Evolutionary conservation across 805 yeast genomes (phyloP).

Genomic region (Saturnispora bothae): DNA sequence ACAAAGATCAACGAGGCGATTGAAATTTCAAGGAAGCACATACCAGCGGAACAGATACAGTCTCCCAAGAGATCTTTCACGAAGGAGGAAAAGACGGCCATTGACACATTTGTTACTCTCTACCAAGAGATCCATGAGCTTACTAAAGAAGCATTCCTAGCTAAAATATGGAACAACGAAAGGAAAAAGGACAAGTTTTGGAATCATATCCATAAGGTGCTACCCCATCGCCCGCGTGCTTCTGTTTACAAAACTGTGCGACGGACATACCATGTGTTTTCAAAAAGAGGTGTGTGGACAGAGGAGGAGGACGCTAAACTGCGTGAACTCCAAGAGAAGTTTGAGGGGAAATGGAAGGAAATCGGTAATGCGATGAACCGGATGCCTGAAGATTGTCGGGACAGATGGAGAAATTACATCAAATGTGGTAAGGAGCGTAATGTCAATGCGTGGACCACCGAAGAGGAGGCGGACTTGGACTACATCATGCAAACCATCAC

Average conservation of each 20-base stretch:
- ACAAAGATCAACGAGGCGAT: not conserved
- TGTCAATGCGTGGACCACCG: slow-evolving; percentile 71
- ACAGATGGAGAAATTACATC: slow-evolving; percentile 90
- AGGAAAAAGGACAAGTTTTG: slow-evolving; percentile 83
- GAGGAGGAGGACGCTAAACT: slow-evolving; percentile 66
- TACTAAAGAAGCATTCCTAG: slow-evolving; percentile 61
- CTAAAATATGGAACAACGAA: slow-evolving; percentile 78
- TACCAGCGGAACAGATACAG: slow-evolving; percentile 35
- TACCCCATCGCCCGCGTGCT: slow-evolving; percentile 81
- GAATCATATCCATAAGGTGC: slow-evolving; percentile 68
- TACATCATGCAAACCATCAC: slow-evolving; percentile 34
- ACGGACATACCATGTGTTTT: slow-evolving; percentile 78
- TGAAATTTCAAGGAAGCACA: slow-evolving; percentile 20
- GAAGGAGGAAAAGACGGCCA: slow-evolving; percentile 54
- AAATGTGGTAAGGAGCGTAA: slow-evolving; percentile 78
- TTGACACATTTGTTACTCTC: slow-evolving; percentile 61
- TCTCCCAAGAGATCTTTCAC: slow-evolving; percentile 39
- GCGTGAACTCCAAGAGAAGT: slow-evolving; percentile 48
- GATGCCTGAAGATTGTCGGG: slow-evolving; percentile 98
- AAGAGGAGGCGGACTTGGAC: slow-evolving; percentile 59
- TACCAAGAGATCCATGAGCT: slow-evolving; percentile 56
- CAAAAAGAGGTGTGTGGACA: slow-evolving; percentile 86
- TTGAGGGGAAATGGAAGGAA: slow-evolving; percentile 79
- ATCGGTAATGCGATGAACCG: slow-evolving; percentile 74
- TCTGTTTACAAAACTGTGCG: slow-evolving; percentile 89